Evolutionary conservation across 2,329 filamentous ascomycete genomes (phyloP).

Genomic region (Nannizziopsis barbatae): DNA sequence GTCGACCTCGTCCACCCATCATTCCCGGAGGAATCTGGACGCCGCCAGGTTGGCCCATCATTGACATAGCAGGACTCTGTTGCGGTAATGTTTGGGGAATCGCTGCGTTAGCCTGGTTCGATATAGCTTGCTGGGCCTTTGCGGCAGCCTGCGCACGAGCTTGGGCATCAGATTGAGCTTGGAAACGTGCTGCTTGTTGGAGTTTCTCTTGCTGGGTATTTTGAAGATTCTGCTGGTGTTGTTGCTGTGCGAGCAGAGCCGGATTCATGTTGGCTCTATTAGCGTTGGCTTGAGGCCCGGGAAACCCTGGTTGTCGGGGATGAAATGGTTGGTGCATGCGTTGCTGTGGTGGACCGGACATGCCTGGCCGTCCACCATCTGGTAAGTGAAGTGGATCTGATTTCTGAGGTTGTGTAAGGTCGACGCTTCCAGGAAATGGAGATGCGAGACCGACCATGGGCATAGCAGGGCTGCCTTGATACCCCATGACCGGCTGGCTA

Average conservation of each 20-base stretch:
- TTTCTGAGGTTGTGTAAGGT: slow-evolving; percentile 50
- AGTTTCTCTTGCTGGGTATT: slow-evolving; percentile 34
- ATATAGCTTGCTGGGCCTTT: slow-evolving; percentile 38
- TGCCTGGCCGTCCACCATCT: slow-evolving; percentile 52
- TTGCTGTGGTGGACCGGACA: slow-evolving; percentile 46
- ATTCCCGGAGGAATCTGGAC: slow-evolving; percentile 31
- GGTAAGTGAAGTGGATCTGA: slow-evolving; percentile 50
- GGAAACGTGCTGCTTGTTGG: slow-evolving; percentile 31
- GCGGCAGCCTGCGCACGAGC: slow-evolving; percentile 35
- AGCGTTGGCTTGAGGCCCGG: slow-evolving; percentile 29
- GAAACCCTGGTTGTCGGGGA: slow-evolving; percentile 28
- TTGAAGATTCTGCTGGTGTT: slow-evolving; percentile 33
- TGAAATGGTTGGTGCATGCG: slow-evolving; percentile 34
- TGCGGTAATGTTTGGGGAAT: slow-evolving; percentile 31
- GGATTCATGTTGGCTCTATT: slow-evolving; percentile 30
- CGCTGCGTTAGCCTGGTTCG: slow-evolving; percentile 29
- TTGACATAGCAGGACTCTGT: slow-evolving; percentile 32
- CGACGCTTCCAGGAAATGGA: slow-evolving; percentile 38
- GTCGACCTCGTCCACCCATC: slow-evolving; percentile 25
- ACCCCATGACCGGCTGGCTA: slow-evolving; percentile 33
- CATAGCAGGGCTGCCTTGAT: slow-evolving; percentile 21
- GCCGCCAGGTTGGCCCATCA: slow-evolving; percentile 35
- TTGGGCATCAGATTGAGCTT: slow-evolving; percentile 31
- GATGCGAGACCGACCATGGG: slow-evolving; percentile 25
- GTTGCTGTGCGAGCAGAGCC: slow-evolving; percentile 34